Conservation (phyloP, 805 yeast genomes). For the Saccharomycopsis lassenensis region DNA sequence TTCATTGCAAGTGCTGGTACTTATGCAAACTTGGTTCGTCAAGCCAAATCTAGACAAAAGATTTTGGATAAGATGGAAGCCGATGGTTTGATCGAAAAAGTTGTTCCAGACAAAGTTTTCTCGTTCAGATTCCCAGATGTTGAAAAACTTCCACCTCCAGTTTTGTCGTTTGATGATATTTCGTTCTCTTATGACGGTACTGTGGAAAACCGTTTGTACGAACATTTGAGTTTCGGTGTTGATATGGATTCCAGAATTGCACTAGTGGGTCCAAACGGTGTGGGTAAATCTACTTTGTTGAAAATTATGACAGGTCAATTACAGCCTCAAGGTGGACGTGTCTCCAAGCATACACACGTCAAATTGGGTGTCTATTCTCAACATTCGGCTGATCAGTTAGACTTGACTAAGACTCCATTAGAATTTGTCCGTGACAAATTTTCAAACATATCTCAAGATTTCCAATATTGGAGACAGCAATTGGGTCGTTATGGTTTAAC, state of each 20-base stretch:
- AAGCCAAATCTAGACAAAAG: conserved; percentile 98
- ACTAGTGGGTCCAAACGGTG: conserved; percentile 97
- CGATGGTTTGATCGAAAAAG: conserved; percentile 91
- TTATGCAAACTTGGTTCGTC: conserved; percentile 95
- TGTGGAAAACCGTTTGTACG: conserved; percentile 78
- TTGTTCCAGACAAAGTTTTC: conserved; percentile 86
- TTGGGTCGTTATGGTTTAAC: conserved; percentile 97
- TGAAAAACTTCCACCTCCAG: conserved; percentile 92
- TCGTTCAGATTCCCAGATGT: conserved; percentile 81
- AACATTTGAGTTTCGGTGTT: conserved; percentile 89
- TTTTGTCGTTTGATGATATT: conserved; percentile 89
- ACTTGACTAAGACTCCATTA: conserved; percentile 86
- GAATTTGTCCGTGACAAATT: conserved; percentile 96
- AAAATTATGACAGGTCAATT: conserved; percentile 95
- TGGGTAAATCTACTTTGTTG: conserved; percentile 92
- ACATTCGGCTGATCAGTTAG: conserved; percentile 97
- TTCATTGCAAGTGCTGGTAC: conserved; percentile 99
- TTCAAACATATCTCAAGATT: conserved; percentile 85
- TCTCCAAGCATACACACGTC: conserved; percentile 93
- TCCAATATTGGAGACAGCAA: conserved; percentile 97
- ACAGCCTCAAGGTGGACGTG: conserved; percentile 86
- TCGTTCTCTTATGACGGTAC: conserved; percentile 84
- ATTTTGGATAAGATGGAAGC: conserved; percentile 99
- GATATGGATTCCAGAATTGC: conserved; percentile 99
- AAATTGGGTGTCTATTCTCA: conserved; percentile 98